Percentiles rank a stretch among this genome's conserved stretches.
These are phyloP conservation scores for Priceomyces carsonii DNA, from an alignment of 805 yeast species.

Conservation along the genomic window DNA sequence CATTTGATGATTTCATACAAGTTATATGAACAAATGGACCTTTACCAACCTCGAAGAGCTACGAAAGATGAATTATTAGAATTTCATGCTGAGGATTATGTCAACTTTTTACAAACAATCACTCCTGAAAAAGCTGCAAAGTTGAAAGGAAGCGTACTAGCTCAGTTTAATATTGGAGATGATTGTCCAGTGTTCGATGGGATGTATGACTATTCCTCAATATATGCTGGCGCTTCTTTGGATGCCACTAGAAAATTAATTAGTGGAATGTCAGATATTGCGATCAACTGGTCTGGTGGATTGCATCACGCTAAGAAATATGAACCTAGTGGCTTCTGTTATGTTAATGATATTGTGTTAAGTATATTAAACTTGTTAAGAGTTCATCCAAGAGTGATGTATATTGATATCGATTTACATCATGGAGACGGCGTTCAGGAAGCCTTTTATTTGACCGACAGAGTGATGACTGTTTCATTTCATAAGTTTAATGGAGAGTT, in stretches of 20 bases:
- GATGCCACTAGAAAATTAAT: slow-evolving; percentile 88
- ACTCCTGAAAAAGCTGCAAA: slow-evolving; percentile 73
- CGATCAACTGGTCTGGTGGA: slow-evolving; percentile 96
- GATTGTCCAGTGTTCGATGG: slow-evolving; percentile 97
- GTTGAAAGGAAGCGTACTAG: slow-evolving; percentile 55
- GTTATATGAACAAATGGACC: slow-evolving; percentile 85
- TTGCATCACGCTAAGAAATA: slow-evolving; percentile 94
- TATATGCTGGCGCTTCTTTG: slow-evolving; percentile 91
- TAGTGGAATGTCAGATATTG: slow-evolving; percentile 87
- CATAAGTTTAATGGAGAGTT: slow-evolving; percentile 93
- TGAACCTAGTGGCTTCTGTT: slow-evolving; percentile 95
- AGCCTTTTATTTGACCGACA: slow-evolving; percentile 90
- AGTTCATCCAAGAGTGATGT: slow-evolving; percentile 89
- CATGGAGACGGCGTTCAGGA: slow-evolving; percentile 99
- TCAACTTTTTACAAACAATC: slow-evolving; percentile 70
- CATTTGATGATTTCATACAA: slow-evolving; percentile 85
- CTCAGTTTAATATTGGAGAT: slow-evolving; percentile 84
- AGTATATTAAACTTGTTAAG: slow-evolving; percentile 82
- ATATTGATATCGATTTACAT: slow-evolving; percentile 92
- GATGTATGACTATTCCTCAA: slow-evolving; percentile 82
- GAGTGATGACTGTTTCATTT: slow-evolving; percentile 95
- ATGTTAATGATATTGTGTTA: slow-evolving; percentile 89
- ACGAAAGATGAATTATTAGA: slow-evolving; percentile 74
- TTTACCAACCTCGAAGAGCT: slow-evolving; percentile 81
- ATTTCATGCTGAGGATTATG: slow-evolving; percentile 87